A percentile compares a stretch with the other conserved stretches of the same genome.
Evolutionary conservation across 768 basidiomycete genomes (phyloP).

Genomic region (Termitomyces eurrhizus): DNA sequence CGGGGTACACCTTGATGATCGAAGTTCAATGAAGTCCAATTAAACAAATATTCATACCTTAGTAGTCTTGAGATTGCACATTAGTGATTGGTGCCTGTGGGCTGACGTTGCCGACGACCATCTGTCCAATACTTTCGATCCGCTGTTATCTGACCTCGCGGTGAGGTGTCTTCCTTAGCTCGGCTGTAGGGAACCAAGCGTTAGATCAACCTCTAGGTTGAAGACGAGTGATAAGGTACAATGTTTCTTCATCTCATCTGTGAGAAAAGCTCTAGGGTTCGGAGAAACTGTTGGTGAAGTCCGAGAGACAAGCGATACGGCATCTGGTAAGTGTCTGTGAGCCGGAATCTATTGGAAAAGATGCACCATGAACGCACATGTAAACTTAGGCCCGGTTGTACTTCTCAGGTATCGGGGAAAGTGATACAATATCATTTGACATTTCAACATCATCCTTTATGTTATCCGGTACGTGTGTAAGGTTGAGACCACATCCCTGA

Average conservation of each 20-base stretch:
- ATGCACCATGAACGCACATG: constrained; percentile 1
- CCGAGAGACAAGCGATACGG: background rate
- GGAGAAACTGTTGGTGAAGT: background rate
- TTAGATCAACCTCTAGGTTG: background rate
- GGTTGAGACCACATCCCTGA: background rate
- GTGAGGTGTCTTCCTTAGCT: background rate
- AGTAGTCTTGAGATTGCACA: background rate
- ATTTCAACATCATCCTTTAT: constrained; percentile 2
- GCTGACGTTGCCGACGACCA: background rate
- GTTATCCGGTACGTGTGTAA: background rate
- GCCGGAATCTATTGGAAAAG: background rate
- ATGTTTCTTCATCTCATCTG: background rate
- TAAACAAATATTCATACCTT: background rate
- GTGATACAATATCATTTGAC: constrained; percentile 2
- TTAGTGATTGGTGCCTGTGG: background rate
- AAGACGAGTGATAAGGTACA: background rate
- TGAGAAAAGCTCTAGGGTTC: background rate
- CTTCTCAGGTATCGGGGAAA: constrained; percentile 6
- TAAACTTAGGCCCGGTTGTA: background rate
- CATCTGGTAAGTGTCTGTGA: background rate
- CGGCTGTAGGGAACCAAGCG: background rate
- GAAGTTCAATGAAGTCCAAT: background rate
- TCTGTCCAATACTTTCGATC: background rate
- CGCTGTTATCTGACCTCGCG: background rate
- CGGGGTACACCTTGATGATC: background rate